Evolutionary conservation across 345 rosid genomes (phyloP).

Genomic region (Camelina laxa): DNA sequence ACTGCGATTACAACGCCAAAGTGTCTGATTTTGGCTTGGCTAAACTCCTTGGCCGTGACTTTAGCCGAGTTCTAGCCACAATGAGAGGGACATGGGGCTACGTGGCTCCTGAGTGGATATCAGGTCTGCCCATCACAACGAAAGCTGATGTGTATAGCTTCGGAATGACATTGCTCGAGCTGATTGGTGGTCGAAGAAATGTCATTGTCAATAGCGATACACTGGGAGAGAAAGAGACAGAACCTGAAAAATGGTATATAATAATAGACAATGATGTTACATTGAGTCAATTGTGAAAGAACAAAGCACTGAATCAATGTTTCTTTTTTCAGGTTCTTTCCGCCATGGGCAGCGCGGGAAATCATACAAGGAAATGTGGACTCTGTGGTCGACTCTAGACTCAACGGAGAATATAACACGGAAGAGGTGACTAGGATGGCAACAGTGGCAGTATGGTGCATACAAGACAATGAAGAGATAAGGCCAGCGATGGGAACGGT

Average conservation of each 20-base stretch:
- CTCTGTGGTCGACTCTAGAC: slow-evolving; percentile 55
- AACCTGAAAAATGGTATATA: slow-evolving; percentile 41
- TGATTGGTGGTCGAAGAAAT: slow-evolving; percentile 75
- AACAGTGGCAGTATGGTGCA: slow-evolving; percentile 75
- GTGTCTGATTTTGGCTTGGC: slow-evolving; percentile 69
- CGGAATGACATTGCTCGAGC: slow-evolving; percentile 69
- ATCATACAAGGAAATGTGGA: slow-evolving; percentile 65
- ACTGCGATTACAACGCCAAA: slow-evolving; percentile 52
- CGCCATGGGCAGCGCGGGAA: slow-evolving; percentile 85
- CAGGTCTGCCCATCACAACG: slow-evolving; percentile 62
- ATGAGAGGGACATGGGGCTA: slow-evolving; percentile 75
- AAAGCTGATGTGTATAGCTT: slow-evolving; percentile 80
- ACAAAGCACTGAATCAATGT: not conserved
- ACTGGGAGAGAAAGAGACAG: slow-evolving; percentile 45
- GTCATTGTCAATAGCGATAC: slow-evolving; percentile 43
- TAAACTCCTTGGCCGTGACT: slow-evolving; percentile 66
- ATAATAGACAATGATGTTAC: not conserved
- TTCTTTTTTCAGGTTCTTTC: slow-evolving; percentile 64
- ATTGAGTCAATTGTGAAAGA: not conserved
- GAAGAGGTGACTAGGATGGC: slow-evolving; percentile 69
- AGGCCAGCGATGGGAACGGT: slow-evolving; percentile 78
- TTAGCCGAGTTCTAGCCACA: slow-evolving; percentile 61
- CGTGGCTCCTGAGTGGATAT: slow-evolving; percentile 75
- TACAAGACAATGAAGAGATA: slow-evolving; percentile 66
- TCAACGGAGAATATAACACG: slow-evolving; percentile 48